Conservation (phyloP, 306 rosid species). For the Malus sylvestris region DNA sequence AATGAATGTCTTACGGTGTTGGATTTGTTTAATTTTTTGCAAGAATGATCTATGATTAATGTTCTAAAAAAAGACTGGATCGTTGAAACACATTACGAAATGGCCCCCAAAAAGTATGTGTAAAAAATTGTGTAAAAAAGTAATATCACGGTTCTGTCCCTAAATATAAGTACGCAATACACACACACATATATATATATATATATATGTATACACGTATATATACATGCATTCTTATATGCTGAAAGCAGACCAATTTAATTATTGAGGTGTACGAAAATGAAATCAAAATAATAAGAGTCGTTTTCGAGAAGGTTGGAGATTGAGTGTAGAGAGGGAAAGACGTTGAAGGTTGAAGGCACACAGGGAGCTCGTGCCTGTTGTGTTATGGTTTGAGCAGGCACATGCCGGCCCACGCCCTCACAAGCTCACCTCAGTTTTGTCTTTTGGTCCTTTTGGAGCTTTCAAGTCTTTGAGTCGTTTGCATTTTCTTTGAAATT, state of each 20-base stretch:
- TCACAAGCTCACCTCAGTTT: slow-evolving; percentile 7
- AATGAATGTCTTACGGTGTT: no score
- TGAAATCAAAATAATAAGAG: neutral
- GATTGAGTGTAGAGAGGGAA: slow-evolving; percentile 6
- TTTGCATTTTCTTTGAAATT: neutral
- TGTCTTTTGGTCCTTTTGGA: neutral
- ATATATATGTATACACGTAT: neutral
- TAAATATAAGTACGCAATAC: no score
- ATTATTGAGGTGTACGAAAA: neutral
- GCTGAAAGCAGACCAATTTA: neutral
- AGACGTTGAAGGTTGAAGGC: slow-evolving; percentile 16
- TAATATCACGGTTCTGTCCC: no score
- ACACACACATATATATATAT: no score
- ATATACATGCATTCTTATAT: neutral
- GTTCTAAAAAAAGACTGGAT: no score
- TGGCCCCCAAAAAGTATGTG: no score
- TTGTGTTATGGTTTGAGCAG: slow-evolving; percentile 36
- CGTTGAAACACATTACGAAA: no score
- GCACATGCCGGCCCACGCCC: slow-evolving; percentile 56
- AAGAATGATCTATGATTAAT: no score
- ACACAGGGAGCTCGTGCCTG: slow-evolving; percentile 40
- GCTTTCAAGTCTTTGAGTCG: neutral
- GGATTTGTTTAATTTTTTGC: no score
- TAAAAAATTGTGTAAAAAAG: no score
- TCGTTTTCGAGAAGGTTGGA: slow-evolving; percentile 15